A percentile compares a stretch with the other conserved stretches of the same genome.
Evolutionary conservation across 1,139 yeast genomes (phyloP).

Genomic region (Magnusiomyces sp.): DNA sequence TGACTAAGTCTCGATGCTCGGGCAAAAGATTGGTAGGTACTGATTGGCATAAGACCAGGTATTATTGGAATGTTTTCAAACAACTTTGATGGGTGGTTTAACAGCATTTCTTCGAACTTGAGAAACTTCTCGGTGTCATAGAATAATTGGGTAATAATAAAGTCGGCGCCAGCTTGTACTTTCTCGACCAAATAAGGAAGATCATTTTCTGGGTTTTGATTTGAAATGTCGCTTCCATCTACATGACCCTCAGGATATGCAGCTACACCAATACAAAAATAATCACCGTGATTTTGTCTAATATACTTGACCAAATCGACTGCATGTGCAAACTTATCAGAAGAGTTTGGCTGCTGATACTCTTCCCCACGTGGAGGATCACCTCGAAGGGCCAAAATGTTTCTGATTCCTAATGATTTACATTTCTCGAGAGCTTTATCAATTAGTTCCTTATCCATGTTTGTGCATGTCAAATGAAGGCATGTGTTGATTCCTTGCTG

Average conservation of each 20-base stretch:
- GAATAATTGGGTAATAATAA: constrained; percentile 81
- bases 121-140: constrained; percentile 54
- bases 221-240: constrained; percentile 54
- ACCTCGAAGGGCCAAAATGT: constrained; percentile 87
- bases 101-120: constrained; percentile 39
- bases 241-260: constrained; percentile 97
- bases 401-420: constrained; percentile 66
- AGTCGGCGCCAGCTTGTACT: constrained; percentile 90
- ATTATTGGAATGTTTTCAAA: constrained; percentile 50
- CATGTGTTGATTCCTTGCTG: constrained; percentile 79
- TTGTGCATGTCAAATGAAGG: constrained; percentile 92
- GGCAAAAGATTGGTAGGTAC: constrained; percentile 74
- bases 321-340: constrained; percentile 56
- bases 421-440: constrained; percentile 73
- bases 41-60: constrained; percentile 97
- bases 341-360: constrained; percentile 37
- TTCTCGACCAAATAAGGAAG: constrained; percentile 72
- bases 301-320: constrained; percentile 79
- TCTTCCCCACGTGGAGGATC: constrained; percentile 90
- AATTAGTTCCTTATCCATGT: constrained; percentile 66
- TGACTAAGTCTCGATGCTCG: constrained; percentile 87
- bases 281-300: constrained; percentile 56
- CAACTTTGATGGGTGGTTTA: constrained; percentile 39
- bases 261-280: constrained; percentile 83
- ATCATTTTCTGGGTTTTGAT: constrained; percentile 57